A percentile compares a stretch with the other conserved stretches of the same genome.
phyloP scores from a whole-genome alignment of 805 yeast genomes.

The Ogataea trehaloabstinens region DNA sequence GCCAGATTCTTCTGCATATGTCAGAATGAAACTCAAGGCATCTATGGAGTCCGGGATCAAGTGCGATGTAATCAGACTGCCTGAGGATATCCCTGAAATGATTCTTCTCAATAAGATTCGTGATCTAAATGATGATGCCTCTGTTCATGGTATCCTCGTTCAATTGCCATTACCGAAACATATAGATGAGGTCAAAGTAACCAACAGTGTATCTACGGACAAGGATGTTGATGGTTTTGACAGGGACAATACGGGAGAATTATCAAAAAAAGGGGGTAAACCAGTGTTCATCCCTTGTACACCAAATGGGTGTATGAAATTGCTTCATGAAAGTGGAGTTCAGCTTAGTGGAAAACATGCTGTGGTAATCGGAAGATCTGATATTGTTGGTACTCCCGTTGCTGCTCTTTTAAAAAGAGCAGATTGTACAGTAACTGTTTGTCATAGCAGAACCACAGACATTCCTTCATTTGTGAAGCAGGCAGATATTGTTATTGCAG shows the following conservation, averaged over 20 bases:
- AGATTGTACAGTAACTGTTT: conserved; percentile 73
- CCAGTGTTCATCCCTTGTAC: conserved; percentile 80
- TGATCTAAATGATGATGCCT: conserved; percentile 53
- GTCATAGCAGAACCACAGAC: conserved; percentile 65
- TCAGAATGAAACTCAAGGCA: conserved; percentile 76
- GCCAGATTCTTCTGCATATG: conserved; percentile 80
- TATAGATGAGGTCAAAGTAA: conserved; percentile 62
- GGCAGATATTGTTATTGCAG: conserved; percentile 78
- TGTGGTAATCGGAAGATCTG: conserved; percentile 84
- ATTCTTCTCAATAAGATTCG: conserved; percentile 54
- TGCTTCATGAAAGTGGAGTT: conserved; percentile 57
- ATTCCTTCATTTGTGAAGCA: conserved; percentile 44
- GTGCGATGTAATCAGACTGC: conserved; percentile 59
- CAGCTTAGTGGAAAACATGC: conserved; percentile 64
- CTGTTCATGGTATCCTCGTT: conserved; percentile 70
- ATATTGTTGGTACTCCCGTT: conserved; percentile 82
- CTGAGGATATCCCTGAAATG: conserved; percentile 54
- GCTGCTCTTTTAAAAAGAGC: conserved; percentile 66
- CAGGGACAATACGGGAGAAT: conserved; percentile 72
- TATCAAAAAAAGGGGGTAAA: conserved; percentile 67
- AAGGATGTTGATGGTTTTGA: conserved; percentile 88
- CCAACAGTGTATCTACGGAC: conserved; percentile 60
- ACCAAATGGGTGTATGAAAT: conserved; percentile 73
- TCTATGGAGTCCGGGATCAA: conserved; percentile 66
- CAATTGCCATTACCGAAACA: conserved; percentile 78